Base-by-base conservation (phyloP, 2,329 filamentous ascomycete genomes). In the Beauveria sp. region DNA sequence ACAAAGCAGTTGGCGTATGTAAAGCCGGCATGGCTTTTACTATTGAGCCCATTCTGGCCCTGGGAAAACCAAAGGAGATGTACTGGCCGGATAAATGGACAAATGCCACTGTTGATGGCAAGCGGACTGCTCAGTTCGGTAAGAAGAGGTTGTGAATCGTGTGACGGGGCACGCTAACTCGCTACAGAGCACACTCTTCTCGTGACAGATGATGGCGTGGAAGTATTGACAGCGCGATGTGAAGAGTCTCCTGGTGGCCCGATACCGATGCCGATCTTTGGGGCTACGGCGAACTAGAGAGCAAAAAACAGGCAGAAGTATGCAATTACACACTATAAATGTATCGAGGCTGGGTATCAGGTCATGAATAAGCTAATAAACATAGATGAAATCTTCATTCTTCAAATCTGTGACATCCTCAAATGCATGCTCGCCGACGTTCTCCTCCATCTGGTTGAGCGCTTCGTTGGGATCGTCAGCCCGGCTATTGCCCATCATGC, bases 61-160 rank as follows among this genome's bases (percentile, higher is more conserved):
- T 96, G 59, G 94, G 94, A 60, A 92, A 90, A 63, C 90, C 96
- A 74, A 86, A 85, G 64, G 94, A 99, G 71, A 89, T 94, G 72
- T 97, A 92, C 0, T 99, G 94, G 94, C 94, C 94, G 0, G 94
- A 99, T 72, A 91, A 97, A 77, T 99, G 94, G 94, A 99, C 94
- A 1, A 96, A 92, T 75, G 90, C 91, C 5, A 99, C 94, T 0
- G 84, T 87, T 60, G 94, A 99, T 72, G 94, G 94, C 55, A 90
- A 89, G 75, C 80, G 85, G 71, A 96, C 92, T 20, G 94, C 94
- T 8, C 94, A 99, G 72, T 99, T 99, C 70, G 89, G 88, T 91
- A 77, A 74, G 86, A 26, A 41, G 75, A 59, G 12, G 22, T 16
- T 20, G 5, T 14, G 6, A 44, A 46, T 1, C 10, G 7, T 5